Evolutionary conservation across 805 yeast genomes (phyloP).

Genomic region (Brettanomyces bruxellensis): DNA sequence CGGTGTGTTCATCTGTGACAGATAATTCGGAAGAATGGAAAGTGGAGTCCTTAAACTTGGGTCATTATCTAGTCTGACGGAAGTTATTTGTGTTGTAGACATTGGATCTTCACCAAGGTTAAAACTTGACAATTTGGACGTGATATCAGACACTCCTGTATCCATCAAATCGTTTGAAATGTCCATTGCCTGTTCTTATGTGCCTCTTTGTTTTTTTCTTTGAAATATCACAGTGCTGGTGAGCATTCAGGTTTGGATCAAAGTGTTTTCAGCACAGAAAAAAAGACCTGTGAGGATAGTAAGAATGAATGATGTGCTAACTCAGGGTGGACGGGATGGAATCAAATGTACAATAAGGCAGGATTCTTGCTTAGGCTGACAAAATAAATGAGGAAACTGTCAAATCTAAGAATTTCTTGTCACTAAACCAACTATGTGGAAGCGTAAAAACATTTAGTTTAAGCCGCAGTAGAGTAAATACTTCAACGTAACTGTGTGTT

Average conservation of each 20-base stretch:
- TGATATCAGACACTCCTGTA: constrained; percentile 5
- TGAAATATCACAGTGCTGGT: too few species aligned
- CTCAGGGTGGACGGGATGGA: too few species aligned
- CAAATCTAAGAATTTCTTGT: too few species aligned
- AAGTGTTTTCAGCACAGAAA: background rate
- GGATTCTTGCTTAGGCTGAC: too few species aligned
- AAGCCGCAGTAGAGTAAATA: background rate
- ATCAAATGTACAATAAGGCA: too few species aligned
- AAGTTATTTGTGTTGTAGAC: background rate
- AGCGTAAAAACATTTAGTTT: background rate
- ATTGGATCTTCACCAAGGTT: constrained; percentile 1
- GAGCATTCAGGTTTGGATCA: too few species aligned
- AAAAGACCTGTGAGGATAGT: background rate
- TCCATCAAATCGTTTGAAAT: constrained; percentile 3
- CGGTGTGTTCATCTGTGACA: background rate
- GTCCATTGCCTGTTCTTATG: background rate
- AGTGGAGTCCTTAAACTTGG: background rate
- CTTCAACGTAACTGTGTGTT: background rate
- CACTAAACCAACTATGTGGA: too few species aligned
- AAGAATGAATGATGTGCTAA: too few species aligned
- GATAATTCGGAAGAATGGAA: background rate
- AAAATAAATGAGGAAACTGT: too few species aligned
- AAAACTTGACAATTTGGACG: constrained; percentile 8
- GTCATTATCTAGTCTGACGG: background rate
- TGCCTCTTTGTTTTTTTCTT: too few species aligned